Conservation (phyloP, 495 filamentous ascomycete species). For the Hypoxylon rickii region DNA sequence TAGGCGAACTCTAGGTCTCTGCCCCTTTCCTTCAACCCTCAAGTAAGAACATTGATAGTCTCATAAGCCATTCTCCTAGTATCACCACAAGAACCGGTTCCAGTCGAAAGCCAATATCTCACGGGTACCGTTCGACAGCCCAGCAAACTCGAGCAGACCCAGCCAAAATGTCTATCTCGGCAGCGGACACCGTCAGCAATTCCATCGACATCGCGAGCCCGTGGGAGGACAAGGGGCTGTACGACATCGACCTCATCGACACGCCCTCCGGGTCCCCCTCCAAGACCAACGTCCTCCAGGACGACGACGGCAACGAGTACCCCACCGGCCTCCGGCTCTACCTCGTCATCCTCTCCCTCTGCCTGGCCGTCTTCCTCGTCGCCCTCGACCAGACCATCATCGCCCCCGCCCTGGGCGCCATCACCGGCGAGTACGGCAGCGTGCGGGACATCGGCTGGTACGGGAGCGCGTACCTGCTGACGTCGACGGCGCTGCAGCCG, state of each 20-base stretch:
- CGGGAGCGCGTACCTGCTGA: conserved; percentile 66
- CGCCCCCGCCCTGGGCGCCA: conserved; percentile 60
- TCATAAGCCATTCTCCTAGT: too few relatives aligned
- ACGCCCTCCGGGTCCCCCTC: conserved; percentile 5
- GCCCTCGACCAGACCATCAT: conserved; percentile 69
- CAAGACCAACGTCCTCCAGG: conserved; percentile 1
- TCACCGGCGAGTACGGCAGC: conserved; percentile 46
- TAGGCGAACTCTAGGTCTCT: too few relatives aligned
- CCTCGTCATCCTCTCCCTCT: conserved; percentile 56
- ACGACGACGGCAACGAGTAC: conserved; percentile 41
- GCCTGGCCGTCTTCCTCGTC: conserved; percentile 61
- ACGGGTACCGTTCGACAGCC: background rate
- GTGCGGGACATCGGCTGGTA: conserved; percentile 50
- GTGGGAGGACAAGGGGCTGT: conserved; percentile 23
- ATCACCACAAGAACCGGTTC: background rate
- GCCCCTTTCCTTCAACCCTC: too few relatives aligned
- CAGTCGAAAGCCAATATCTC: background rate
- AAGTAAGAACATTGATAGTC: too few relatives aligned
- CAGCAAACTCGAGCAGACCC: background rate
- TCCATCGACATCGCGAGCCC: conserved; percentile 8
- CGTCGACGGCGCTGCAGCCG: conserved; percentile 68
- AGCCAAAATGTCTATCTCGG: conserved; percentile 10
- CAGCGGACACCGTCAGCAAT: conserved; percentile 5
- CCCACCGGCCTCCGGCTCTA: conserved; percentile 51
- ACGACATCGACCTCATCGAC: conserved; percentile 10